Evolutionary conservation across 2,329 filamentous ascomycete genomes (phyloP).

Genomic region (Thermomyces lanuginosus): DNA sequence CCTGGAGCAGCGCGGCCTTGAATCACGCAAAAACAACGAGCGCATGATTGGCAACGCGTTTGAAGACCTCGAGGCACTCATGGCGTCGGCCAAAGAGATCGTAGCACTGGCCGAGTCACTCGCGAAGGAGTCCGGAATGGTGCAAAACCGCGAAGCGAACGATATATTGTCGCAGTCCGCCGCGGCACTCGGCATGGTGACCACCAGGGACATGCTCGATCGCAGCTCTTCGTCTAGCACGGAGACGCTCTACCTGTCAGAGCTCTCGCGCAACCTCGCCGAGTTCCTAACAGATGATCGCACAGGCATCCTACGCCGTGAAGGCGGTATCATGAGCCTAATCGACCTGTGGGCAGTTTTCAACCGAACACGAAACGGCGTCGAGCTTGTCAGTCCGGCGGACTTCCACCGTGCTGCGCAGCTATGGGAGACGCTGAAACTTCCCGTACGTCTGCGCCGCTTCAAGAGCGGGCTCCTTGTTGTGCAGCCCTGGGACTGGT

Average conservation of each 20-base stretch:
- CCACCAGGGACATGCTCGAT: constrained; percentile 83
- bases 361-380: constrained; percentile 80
- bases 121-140: constrained; percentile 47
- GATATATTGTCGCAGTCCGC: constrained; percentile 66
- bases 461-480: constrained; percentile 93
- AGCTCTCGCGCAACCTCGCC: constrained; percentile 67
- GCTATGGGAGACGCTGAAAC: constrained; percentile 71
- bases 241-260: constrained; percentile 76
- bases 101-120: constrained; percentile 84
- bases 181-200: constrained; percentile 71
- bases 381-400: constrained; percentile 78
- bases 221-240: no score
- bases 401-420: constrained; percentile 84
- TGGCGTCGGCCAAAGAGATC: constrained; percentile 94
- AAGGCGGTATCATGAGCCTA: constrained; percentile 75
- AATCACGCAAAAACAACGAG: constrained; percentile 83
- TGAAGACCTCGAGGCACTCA: constrained; percentile 87
- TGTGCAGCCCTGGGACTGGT: constrained; percentile 74
- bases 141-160: constrained; percentile 50
- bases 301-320: constrained; percentile 56
- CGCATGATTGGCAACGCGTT: constrained; percentile 84
- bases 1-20: constrained; percentile 68
- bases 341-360: constrained; percentile 91
- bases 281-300: constrained; percentile 81
- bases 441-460: constrained; percentile 70